A percentile compares a stretch with the other conserved stretches of the same genome.
phyloP scores from a whole-genome alignment of 179 eudicot genomes.

The Dionaea muscipula region DNA sequence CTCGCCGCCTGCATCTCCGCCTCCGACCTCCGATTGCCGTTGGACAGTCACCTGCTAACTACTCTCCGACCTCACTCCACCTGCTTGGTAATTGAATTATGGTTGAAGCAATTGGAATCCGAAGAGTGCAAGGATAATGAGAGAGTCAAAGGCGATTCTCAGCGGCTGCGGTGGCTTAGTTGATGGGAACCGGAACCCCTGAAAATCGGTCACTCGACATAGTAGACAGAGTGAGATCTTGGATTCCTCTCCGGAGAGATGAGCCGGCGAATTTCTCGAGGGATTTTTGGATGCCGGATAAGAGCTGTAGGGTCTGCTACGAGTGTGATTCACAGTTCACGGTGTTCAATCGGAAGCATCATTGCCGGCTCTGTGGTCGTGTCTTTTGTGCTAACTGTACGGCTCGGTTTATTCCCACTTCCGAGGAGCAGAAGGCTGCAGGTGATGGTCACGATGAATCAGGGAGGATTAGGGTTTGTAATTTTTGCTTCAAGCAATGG shows the following conservation, averaged over 20 bases:
- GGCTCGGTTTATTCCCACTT: conserved; percentile 21
- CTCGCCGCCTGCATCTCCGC: no score
- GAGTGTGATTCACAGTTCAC: conserved; percentile 31
- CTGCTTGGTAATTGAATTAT: no score
- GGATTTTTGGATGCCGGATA: conserved; percentile 44
- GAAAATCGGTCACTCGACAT: conserved; percentile 18
- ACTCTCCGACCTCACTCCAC: no score
- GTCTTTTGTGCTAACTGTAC: conserved; percentile 38
- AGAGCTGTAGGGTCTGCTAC: conserved; percentile 28
- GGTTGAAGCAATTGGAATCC: no score
- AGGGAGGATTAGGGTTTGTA: conserved; percentile 33
- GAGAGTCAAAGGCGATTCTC: no score
- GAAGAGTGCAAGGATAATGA: no score
- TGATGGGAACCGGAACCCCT: conserved; percentile 16
- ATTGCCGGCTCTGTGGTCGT: conserved; percentile 34
- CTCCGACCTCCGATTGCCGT: no score
- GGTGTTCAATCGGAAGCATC: conserved; percentile 30
- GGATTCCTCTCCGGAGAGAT: conserved; percentile 28
- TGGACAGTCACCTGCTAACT: no score
- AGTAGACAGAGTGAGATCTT: conserved; percentile 24
- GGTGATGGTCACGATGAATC: conserved; percentile 31
- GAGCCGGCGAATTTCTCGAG: conserved; percentile 23
- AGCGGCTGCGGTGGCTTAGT: no score
- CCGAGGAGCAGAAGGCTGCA: conserved; percentile 22
- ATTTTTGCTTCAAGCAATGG: conserved; percentile 33